These are phyloP conservation scores for Clavariopsis aquatica DNA, from an alignment of 495 filamentous ascomycete species.

Conservation along the genomic window DNA sequence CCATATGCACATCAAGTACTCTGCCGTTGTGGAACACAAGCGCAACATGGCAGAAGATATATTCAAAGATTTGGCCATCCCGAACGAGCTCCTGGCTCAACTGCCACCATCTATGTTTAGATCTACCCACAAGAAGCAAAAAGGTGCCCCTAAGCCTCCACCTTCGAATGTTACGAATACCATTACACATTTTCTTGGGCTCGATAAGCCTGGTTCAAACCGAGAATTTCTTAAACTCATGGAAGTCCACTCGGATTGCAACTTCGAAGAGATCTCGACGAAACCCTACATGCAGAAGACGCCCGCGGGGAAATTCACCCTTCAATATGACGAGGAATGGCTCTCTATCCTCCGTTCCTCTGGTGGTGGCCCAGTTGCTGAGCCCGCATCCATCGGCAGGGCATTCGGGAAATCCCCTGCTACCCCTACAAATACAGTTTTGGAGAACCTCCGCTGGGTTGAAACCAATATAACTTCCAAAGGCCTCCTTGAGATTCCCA, in stretches of 20 bases:
- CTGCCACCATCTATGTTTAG: slow-evolving; percentile 64
- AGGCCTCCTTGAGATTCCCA: slow-evolving; percentile 3
- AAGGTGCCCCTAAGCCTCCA: slow-evolving; percentile 12
- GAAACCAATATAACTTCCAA: slow-evolving; percentile 5
- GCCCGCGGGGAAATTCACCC: slow-evolving; percentile 43
- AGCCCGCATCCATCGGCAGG: slow-evolving; percentile 42
- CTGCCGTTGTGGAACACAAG: slow-evolving; percentile 68
- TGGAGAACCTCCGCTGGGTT: slow-evolving; percentile 2
- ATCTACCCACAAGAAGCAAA: slow-evolving; percentile 33
- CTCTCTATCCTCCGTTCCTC: slow-evolving; percentile 84
- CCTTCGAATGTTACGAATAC: slow-evolving; percentile 63
- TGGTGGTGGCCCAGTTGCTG: slow-evolving; percentile 58
- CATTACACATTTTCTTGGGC: slow-evolving; percentile 75
- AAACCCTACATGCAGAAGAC: slow-evolving; percentile 1
- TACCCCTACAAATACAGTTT: not conserved
- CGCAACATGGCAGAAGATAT: slow-evolving; percentile 4
- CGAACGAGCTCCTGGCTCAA: slow-evolving; percentile 45
- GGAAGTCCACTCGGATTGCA: slow-evolving; percentile 50
- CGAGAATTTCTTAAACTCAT: slow-evolving; percentile 77
- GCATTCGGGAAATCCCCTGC: slow-evolving; percentile 1
- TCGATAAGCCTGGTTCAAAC: slow-evolving; percentile 79
- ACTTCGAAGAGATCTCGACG: not conserved
- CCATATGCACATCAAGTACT: slow-evolving; percentile 83
- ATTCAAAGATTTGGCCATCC: slow-evolving; percentile 1
- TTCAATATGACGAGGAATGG: slow-evolving; percentile 91